Conservation (phyloP, 2,329 filamentous ascomycete genomes). For the Sarocladiaceae sp. region DNA sequence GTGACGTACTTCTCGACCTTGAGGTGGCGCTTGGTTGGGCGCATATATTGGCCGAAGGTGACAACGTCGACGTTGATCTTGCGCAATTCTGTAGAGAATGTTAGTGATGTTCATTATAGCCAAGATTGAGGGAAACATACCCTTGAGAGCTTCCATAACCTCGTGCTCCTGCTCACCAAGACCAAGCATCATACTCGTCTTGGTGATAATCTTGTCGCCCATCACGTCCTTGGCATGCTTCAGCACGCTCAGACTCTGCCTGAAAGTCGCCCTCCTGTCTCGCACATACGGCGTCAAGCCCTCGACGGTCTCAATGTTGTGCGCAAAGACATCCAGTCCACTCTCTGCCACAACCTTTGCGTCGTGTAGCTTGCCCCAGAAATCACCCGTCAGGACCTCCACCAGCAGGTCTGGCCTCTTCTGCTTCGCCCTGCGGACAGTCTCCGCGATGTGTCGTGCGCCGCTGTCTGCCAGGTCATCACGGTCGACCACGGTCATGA, state of each 20-base stretch:
- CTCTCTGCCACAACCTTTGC: constrained; percentile 78
- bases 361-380: constrained; percentile 79
- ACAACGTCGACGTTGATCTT: constrained; percentile 85
- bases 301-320: constrained; percentile 96
- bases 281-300: constrained; percentile 84
- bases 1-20: constrained; percentile 94
- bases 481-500: constrained; percentile 88
- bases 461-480: constrained; percentile 90
- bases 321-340: constrained; percentile 92
- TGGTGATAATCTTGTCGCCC: constrained; percentile 79
- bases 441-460: constrained; percentile 86
- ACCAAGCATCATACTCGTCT: constrained; percentile 96
- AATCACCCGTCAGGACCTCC: constrained; percentile 85
- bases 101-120: constrained; percentile 7
- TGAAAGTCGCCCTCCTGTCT: constrained; percentile 84
- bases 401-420: constrained; percentile 75
- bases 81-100: constrained; percentile 58
- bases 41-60: constrained; percentile 99
- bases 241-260: constrained; percentile 77
- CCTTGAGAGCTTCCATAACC: constrained; percentile 70
- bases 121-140: constrained; percentile 33
- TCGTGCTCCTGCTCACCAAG: constrained; percentile 89
- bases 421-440: constrained; percentile 87
- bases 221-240: constrained; percentile 74
- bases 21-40: constrained; percentile 96